These are phyloP conservation scores for Fraxinus xanthoxyloides DNA, from an alignment of 305 asterid species.

Conservation along the genomic window DNA sequence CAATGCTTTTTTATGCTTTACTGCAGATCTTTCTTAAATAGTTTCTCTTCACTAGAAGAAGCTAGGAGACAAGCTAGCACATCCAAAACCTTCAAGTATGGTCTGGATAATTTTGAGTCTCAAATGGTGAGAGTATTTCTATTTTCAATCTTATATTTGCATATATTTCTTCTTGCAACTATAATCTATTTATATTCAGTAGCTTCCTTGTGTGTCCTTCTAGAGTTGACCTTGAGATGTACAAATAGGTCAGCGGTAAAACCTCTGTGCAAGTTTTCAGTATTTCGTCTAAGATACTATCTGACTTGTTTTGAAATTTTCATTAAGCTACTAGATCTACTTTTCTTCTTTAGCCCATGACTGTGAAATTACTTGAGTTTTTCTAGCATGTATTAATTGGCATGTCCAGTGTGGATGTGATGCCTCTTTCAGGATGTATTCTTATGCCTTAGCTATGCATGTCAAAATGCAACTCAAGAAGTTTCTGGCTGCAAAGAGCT, in stretches of 20 bases:
- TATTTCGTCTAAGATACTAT: conserved; percentile 1
- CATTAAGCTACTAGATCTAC: background rate
- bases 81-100: conserved; percentile 36
- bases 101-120: conserved; percentile 40
- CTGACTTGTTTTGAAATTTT: conserved; percentile 7
- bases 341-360: conserved; percentile 12
- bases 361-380: conserved; percentile 16
- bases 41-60: conserved; percentile 44
- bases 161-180: conserved; percentile 5
- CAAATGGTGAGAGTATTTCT: conserved; percentile 49
- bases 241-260: background rate
- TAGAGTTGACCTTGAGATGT: conserved; percentile 9
- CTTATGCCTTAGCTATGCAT: background rate
- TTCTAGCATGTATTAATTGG: conserved; percentile 20
- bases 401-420: conserved; percentile 1
- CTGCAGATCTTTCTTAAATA: conserved; percentile 51
- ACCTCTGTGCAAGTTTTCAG: background rate
- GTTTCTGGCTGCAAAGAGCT: background rate
- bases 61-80: conserved; percentile 33
- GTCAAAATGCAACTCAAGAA: background rate
- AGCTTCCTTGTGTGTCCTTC: background rate
- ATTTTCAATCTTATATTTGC: conserved; percentile 16
- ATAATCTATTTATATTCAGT: background rate
- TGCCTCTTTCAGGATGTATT: background rate
- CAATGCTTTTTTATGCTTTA: conserved; percentile 28